A percentile compares a stretch with the other conserved stretches of the same genome.
phyloP scores from a whole-genome alignment of 768 basidiomycete species.

The Daedalea quercina region DNA sequence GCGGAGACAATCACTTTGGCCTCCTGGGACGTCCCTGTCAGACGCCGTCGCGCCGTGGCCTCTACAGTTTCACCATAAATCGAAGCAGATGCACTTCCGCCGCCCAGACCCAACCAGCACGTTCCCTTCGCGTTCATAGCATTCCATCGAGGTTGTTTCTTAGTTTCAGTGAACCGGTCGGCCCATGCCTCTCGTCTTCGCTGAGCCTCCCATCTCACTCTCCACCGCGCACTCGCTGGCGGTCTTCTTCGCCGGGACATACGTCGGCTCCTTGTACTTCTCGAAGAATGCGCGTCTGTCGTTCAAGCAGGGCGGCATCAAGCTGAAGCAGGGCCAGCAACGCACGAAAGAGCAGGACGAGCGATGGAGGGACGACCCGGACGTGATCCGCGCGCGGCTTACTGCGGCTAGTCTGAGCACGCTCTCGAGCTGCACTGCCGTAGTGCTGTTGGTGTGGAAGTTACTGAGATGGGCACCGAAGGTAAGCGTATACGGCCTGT shows the following conservation, averaged over 20 bases:
- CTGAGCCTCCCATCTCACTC: slow-evolving; percentile 17
- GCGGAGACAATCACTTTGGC: not conserved
- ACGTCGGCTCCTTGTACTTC: slow-evolving; percentile 82
- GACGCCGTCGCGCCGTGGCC: not conserved
- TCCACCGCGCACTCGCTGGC: slow-evolving; percentile 46
- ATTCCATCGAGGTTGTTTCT: not conserved
- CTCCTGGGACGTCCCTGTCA: not conserved
- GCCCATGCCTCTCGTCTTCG: slow-evolving; percentile 13
- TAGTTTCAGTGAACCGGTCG: not conserved
- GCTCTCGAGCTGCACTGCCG: slow-evolving; percentile 42
- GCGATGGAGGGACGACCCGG: slow-evolving; percentile 75
- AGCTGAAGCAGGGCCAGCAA: slow-evolving; percentile 18
- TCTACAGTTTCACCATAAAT: not conserved
- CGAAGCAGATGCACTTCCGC: not conserved
- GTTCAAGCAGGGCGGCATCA: slow-evolving; percentile 31
- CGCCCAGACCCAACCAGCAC: not conserved
- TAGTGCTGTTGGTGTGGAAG: slow-evolving; percentile 38
- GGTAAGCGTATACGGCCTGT: slow-evolving; percentile 11
- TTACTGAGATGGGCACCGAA: slow-evolving; percentile 10
- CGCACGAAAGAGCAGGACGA: slow-evolving; percentile 32
- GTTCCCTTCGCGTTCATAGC: not conserved
- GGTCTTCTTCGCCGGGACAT: slow-evolving; percentile 51
- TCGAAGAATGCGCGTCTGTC: slow-evolving; percentile 56
- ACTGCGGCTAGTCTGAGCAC: slow-evolving; percentile 62
- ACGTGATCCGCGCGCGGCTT: slow-evolving; percentile 77